Evolutionary conservation across 2,329 filamentous ascomycete genomes (phyloP).

Genomic region (Cladosporium phlei): DNA sequence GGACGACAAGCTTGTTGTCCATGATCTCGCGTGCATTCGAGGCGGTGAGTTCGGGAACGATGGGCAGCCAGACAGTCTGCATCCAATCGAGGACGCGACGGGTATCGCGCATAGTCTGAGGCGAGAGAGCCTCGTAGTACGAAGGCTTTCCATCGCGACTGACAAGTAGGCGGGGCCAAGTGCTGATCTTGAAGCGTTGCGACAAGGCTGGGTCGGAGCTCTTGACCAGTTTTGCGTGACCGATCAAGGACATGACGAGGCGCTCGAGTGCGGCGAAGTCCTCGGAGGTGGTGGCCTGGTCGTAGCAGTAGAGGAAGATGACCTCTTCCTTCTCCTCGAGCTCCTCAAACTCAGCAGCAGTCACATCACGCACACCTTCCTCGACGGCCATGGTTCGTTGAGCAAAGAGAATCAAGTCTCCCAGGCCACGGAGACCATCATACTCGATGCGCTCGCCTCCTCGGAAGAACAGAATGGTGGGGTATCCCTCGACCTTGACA

Average conservation of each 20-base stretch:
- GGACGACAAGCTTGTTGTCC: conserved; percentile 89
- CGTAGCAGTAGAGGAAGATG: conserved; percentile 96
- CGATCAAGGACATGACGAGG: conserved; percentile 80
- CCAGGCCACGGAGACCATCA: conserved; percentile 81
- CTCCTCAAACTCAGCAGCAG: conserved; percentile 68
- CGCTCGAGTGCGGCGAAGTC: conserved; percentile 87
- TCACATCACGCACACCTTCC: conserved; percentile 73
- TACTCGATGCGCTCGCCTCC: conserved; percentile 91
- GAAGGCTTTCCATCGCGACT: conserved; percentile 82
- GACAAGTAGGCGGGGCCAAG: conserved; percentile 90
- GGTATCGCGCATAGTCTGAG: conserved; percentile 87
- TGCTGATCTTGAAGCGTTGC: conserved; percentile 88
- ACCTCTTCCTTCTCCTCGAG: conserved; percentile 92
- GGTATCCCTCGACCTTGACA: conserved; percentile 71
- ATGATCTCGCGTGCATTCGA: conserved; percentile 92
- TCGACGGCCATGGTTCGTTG: conserved; percentile 78
- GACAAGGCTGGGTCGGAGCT: conserved; percentile 72
- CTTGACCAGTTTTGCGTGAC: conserved; percentile 88
- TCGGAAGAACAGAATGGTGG: conserved; percentile 88
- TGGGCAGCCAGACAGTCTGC: conserved; percentile 91
- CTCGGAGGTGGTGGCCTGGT: conserved; percentile 86
- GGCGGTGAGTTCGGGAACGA: conserved; percentile 88
- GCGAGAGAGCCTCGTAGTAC: conserved; percentile 83
- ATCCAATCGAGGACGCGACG: conserved; percentile 83
- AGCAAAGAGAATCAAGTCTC: conserved; percentile 82